Conservation (phyloP, 257 asterid species). For the Gentiana macrophylla region DNA sequence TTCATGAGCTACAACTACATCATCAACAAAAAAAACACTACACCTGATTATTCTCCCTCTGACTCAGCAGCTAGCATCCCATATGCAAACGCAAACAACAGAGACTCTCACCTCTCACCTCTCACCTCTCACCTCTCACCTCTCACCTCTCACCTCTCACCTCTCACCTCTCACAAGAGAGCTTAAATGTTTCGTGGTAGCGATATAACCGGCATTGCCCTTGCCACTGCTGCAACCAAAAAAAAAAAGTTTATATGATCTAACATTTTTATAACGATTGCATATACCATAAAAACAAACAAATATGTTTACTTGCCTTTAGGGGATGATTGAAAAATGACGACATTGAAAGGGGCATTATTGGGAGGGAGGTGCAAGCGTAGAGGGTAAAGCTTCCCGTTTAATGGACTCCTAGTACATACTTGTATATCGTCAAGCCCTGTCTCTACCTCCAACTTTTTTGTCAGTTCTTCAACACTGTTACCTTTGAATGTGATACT, state of each 20-base stretch:
- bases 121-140: no score
- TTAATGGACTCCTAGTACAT: slow-evolving; percentile 62
- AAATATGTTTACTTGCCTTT: slow-evolving; percentile 26
- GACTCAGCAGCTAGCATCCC: no score
- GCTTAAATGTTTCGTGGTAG: not conserved
- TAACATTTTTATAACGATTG: not conserved
- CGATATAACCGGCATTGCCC: no score
- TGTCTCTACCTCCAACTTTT: slow-evolving; percentile 48
- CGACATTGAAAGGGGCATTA: slow-evolving; percentile 55
- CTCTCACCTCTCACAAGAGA: not conserved
- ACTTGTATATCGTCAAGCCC: slow-evolving; percentile 58
- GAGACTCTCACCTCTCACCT: no score
- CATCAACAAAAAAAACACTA: no score
- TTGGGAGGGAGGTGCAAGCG: slow-evolving; percentile 95
- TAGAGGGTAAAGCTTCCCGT: slow-evolving; percentile 85
- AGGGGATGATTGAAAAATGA: slow-evolving; percentile 57
- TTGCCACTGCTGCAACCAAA: no score
- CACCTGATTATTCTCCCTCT: no score
- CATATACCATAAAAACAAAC: not conserved
- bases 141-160: no score
- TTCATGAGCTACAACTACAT: no score
- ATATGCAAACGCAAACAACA: no score
- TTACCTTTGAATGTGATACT: slow-evolving; percentile 59
- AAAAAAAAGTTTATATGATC: no score
- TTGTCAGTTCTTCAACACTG: slow-evolving; percentile 42